Base-by-base conservation (phyloP, 2,329 filamentous ascomycete species). In the Macrophomina tecta region DNA sequence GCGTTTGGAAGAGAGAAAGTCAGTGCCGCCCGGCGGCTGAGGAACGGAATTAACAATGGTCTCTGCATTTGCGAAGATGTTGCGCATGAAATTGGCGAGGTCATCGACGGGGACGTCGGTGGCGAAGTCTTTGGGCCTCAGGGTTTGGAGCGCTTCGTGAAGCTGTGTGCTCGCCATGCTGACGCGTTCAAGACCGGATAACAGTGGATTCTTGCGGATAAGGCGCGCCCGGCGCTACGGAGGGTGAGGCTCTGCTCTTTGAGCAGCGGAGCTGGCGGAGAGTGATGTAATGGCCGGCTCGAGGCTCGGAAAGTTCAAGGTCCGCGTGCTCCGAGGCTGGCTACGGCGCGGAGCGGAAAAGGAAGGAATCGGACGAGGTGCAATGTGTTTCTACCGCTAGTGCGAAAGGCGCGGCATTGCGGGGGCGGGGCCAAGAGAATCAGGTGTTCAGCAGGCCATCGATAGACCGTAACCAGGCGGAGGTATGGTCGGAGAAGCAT, bases 41-140 rank as follows among this genome's bases (percentile, higher is more conserved):
- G 93, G 93, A 1, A 97, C 86, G 5, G 92, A 94, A 73, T 94
- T 91, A 72, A 91, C 82, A 66, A 96, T 86, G 18, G 90, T 82
- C 73, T 93, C 90, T 23, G 88, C 88, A 68, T 90, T 77, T n/a
- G 77, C 68, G 71, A 84, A 81, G 62, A 78, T 74, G 4, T 78
- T 72, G 42, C 74, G 71, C 53, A 84, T 73, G 70, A 79, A 84
- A 45, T 70, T 66, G 9, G 74, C 63, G 34, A 84, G 80, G 58
- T 77, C 72, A 68, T 80, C 73, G 62, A 77, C 73, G 23, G 82
- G 82, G 36, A 84, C 73, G 36, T 83, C 81, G 69, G 71, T 70
- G 23, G 40, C 12, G 72, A 80, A 84, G 63, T 81, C 77, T 56
- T 79, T 79, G 0, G 82, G 82, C 5, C 77, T 73, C 36, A 85